Percentiles rank a stretch among this genome's conserved stretches.
phyloP scores from a whole-genome alignment of 2,329 filamentous ascomycete genomes.

The Cytospora schulzeri region DNA sequence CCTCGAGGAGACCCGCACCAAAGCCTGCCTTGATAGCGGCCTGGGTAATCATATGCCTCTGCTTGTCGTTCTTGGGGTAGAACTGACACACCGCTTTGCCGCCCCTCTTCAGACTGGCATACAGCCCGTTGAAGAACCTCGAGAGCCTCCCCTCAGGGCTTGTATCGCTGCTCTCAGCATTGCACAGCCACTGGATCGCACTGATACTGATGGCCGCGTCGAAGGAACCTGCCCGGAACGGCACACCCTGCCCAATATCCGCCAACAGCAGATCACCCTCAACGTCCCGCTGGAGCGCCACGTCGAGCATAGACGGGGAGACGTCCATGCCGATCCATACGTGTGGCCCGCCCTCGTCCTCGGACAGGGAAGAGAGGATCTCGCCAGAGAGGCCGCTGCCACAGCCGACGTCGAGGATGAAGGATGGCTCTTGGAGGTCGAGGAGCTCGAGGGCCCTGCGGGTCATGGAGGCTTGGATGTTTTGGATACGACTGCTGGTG shows the following conservation, averaged over 20 bases:
- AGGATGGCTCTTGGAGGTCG: conserved; percentile 73
- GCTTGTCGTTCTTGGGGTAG: conserved; percentile 92
- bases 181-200: conserved; percentile 98
- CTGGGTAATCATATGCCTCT: conserved; percentile 87
- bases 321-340: conserved; percentile 98
- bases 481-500: conserved; percentile 90
- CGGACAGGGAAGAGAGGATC: conserved; percentile 75
- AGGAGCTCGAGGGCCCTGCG: conserved; percentile 90
- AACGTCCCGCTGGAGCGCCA: conserved; percentile 87
- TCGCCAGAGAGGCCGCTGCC: conserved; percentile 93
- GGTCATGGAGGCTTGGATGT: conserved; percentile 94
- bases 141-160: conserved; percentile 75
- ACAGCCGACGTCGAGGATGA: conserved; percentile 96
- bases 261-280: conserved; percentile 93
- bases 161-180: conserved; percentile 86
- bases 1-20: conserved; percentile 90
- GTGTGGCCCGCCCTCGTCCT: conserved; percentile 79
- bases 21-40: conserved; percentile 94
- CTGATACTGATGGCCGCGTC: conserved; percentile 94
- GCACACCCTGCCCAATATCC: conserved; percentile 93
- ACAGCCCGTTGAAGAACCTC: conserved; percentile 91
- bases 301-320: conserved; percentile 91
- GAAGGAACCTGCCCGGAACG: conserved; percentile 88
- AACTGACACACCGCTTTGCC: conserved; percentile 95
- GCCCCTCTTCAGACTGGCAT: conserved; percentile 79